Conservation (phyloP, 768 basidiomycete genomes). For the Pilatotrama ljubarskyi region DNA sequence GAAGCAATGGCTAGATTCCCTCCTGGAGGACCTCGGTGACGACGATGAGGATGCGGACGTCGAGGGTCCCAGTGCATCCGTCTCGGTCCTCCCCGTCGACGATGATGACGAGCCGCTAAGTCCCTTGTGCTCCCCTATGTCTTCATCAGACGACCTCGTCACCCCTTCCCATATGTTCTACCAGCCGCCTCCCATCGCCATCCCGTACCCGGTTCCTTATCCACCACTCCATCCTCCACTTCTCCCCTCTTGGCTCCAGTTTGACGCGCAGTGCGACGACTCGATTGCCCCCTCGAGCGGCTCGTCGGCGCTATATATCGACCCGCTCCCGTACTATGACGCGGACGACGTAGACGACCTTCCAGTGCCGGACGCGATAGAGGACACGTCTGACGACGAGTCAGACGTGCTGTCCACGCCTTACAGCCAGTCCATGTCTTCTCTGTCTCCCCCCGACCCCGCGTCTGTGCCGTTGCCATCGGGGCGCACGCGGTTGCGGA, state of each 20-base stretch:
- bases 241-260: constrained; percentile 52
- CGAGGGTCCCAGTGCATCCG: constrained; percentile 21
- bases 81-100: constrained; percentile 51
- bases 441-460: constrained; percentile 52
- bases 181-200: constrained; percentile 47
- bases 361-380: constrained; percentile 77
- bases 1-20: constrained; percentile 79
- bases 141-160: constrained; percentile 75
- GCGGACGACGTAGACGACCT: constrained; percentile 66
- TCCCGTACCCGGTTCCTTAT: constrained; percentile 65
- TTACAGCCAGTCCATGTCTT: constrained; percentile 58
- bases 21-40: constrained; percentile 72
- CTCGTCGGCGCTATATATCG: constrained; percentile 39
- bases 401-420: constrained; percentile 70
- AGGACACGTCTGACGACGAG: constrained; percentile 85
- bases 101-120: constrained; percentile 60
- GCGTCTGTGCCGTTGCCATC: constrained; percentile 50
- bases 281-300: constrained; percentile 36
- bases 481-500: constrained; percentile 49
- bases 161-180: constrained; percentile 47
- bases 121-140: constrained; percentile 68
- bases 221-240: constrained; percentile 61
- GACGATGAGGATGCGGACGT: constrained; percentile 55
- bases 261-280: constrained; percentile 41
- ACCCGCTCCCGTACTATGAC: constrained; percentile 64